Conservation (phyloP, 768 basidiomycete species). For the Lyophyllum atratum region DNA sequence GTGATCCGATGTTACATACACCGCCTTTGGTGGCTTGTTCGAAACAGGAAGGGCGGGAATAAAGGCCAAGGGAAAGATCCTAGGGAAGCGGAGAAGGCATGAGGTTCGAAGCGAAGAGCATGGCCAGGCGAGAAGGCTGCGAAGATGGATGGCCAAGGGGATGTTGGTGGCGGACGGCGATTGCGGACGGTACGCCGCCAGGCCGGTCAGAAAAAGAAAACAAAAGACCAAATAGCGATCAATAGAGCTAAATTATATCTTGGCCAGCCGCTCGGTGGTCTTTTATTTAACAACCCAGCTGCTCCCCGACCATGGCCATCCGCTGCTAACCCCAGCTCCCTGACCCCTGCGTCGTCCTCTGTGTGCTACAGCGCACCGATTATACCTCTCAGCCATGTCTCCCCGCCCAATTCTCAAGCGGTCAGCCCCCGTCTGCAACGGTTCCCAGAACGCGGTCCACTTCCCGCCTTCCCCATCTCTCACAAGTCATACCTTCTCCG, state of each 20-base stretch:
- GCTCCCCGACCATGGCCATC: constrained; percentile 8
- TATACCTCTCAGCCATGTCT: constrained; percentile 25
- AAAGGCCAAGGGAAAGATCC: background rate
- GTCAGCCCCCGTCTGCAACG: constrained; percentile 25
- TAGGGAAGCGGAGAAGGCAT: background rate
- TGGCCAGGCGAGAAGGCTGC: constrained; percentile 1
- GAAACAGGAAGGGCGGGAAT: background rate
- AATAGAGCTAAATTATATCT: constrained; percentile 14
- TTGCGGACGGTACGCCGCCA: constrained; percentile 5
- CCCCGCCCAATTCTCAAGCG: constrained; percentile 66
- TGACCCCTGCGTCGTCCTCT: background rate
- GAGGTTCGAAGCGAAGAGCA: constrained; percentile 4
- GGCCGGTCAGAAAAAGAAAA: constrained; percentile 9
- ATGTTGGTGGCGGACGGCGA: constrained; percentile 2
- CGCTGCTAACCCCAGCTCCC: constrained; percentile 18
- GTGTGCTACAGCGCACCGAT: background rate
- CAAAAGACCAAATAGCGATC: constrained; percentile 14
- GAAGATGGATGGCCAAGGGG: constrained; percentile 4
- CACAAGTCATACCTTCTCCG: constrained; percentile 46
- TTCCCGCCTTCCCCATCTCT: constrained; percentile 57
- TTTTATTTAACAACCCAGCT: constrained; percentile 12
- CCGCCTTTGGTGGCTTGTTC: too few species aligned
- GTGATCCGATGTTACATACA: background rate
- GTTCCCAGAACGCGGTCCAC: constrained; percentile 40
- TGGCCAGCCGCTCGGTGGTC: background rate